A percentile compares a stretch with the other conserved stretches of the same genome.
These are phyloP conservation scores for Moricandia arvensis DNA, from an alignment of 345 rosid genomes.

Conservation along the genomic window DNA sequence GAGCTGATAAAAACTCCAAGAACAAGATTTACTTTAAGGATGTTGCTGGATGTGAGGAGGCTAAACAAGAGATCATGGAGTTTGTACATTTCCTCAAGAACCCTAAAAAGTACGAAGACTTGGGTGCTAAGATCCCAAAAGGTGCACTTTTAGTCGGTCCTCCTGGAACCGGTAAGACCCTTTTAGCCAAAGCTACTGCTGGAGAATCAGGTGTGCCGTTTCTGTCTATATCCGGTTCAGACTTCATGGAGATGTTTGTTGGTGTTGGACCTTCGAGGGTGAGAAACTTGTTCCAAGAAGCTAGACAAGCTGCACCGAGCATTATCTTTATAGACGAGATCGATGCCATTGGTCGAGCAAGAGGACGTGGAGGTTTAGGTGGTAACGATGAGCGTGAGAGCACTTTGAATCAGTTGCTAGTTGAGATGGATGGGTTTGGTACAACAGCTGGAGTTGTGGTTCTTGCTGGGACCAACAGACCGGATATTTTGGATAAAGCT, in stretches of 20 bases:
- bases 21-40: constrained; percentile 90
- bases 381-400: constrained; percentile 95
- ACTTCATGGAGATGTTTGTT: constrained; percentile 98
- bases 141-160: constrained; percentile 96
- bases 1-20: constrained; percentile 87
- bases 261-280: constrained; percentile 99
- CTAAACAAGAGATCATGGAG: constrained; percentile 97
- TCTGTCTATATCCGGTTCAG: constrained; percentile 93
- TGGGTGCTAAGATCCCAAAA: constrained; percentile 94
- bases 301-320: constrained; percentile 87
- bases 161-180: constrained; percentile 97
- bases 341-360: constrained; percentile 93
- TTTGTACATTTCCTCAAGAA: constrained; percentile 95
- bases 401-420: constrained; percentile 84
- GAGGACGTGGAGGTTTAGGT: constrained; percentile 93
- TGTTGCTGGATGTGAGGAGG: constrained; percentile 98
- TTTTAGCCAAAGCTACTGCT: constrained; percentile 95
- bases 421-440: constrained; percentile 98
- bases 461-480: background rate
- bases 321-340: constrained; percentile 94
- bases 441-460: constrained; percentile 41
- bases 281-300: constrained; percentile 89
- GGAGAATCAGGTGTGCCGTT: constrained; percentile 97
- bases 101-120: constrained; percentile 89
- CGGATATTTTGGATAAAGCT: background rate